These are phyloP conservation scores for Eucalyptus leucophloia DNA, from an alignment of 345 rosid genomes.

Conservation along the genomic window DNA sequence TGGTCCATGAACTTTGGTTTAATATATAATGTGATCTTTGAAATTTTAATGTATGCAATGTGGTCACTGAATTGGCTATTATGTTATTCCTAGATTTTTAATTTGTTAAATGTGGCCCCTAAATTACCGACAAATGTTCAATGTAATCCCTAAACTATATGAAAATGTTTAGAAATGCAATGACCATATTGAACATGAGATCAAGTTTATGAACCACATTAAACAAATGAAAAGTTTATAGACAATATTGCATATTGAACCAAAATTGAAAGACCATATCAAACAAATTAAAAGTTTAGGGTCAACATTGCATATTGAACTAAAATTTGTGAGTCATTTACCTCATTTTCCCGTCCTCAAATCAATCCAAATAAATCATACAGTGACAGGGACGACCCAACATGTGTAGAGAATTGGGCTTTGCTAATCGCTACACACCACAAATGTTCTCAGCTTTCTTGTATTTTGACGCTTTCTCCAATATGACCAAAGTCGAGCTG, in stretches of 20 bases:
- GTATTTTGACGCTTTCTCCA: not conserved
- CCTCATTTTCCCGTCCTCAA: not conserved
- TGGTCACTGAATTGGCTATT: not conserved
- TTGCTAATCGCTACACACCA: not conserved
- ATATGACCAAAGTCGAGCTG: not conserved
- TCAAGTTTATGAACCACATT: not conserved
- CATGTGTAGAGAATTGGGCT: not conserved
- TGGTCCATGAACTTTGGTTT: not conserved
- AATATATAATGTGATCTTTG: not conserved
- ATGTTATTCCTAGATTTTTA: not conserved
- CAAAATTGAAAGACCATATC: not conserved
- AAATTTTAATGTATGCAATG: not conserved
- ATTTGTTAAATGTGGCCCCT: accelerated
- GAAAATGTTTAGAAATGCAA: not conserved
- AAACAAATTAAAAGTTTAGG: accelerated
- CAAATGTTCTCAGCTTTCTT: not conserved
- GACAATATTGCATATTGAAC: no score
- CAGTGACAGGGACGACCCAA: not conserved
- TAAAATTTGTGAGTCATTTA: not conserved
- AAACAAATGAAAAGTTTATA: no score
- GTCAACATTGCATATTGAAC: not conserved
- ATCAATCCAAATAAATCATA: not conserved
- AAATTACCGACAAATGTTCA: not conserved
- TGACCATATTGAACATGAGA: not conserved
- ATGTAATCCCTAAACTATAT: not conserved